phyloP scores from a whole-genome alignment of 2,329 filamentous ascomycete genomes.

The Colletotrichum spinosum region DNA sequence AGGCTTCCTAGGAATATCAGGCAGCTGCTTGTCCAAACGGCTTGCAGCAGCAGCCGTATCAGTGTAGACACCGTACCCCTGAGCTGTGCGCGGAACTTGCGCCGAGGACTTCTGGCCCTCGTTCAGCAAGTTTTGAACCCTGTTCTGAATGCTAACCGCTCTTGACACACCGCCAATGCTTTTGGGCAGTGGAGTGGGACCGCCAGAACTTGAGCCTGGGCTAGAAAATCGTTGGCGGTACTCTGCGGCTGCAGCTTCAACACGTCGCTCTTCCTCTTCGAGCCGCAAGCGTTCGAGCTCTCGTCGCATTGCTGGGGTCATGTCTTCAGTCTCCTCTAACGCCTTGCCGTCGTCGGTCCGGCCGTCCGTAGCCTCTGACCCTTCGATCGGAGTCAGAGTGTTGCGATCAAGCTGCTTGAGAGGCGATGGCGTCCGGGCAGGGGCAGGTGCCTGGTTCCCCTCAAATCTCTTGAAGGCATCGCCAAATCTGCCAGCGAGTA shows the following conservation, averaged over 20 bases:
- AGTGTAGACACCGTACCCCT: slow-evolving; percentile 91
- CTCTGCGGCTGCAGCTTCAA: slow-evolving; percentile 88
- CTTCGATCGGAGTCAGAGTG: slow-evolving; percentile 77
- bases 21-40: slow-evolving; percentile 53
- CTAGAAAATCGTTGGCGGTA: slow-evolving; percentile 82
- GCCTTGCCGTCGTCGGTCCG: slow-evolving; percentile 75
- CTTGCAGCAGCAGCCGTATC: slow-evolving; percentile 58
- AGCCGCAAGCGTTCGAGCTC: slow-evolving; percentile 87
- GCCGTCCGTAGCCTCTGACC: slow-evolving; percentile 79
- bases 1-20: slow-evolving; percentile 65
- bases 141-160: slow-evolving; percentile 89
- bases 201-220: slow-evolving; percentile 52
- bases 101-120: slow-evolving; percentile 75
- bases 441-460: slow-evolving; percentile 54
- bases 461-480: slow-evolving; percentile 96
- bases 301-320: slow-evolving; percentile 88
- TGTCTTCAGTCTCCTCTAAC: slow-evolving; percentile 72
- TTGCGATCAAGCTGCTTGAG: slow-evolving; percentile 60
- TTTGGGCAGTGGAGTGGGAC: slow-evolving; percentile 60
- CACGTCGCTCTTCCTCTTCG: slow-evolving; percentile 88
- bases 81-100: slow-evolving; percentile 76
- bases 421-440: slow-evolving; percentile 60
- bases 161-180: slow-evolving; percentile 70
- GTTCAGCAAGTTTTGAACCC: slow-evolving; percentile 85
- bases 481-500: slow-evolving; percentile 89